These are phyloP conservation scores for Phylloporus sp. DNA, from an alignment of 768 basidiomycete genomes.

Conservation along the genomic window DNA sequence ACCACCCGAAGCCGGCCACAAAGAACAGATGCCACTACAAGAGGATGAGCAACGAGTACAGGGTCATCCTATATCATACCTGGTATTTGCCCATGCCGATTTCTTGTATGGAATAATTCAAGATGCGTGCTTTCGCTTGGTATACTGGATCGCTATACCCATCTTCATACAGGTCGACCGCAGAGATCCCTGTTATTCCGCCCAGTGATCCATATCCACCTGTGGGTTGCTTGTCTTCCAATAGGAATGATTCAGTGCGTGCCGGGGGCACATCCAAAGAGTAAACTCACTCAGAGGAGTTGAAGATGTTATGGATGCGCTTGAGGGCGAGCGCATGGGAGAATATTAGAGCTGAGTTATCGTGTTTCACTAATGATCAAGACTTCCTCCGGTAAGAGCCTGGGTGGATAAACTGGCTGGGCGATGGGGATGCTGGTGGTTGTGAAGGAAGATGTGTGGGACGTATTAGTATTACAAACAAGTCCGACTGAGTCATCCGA, in stretches of 20 bases:
- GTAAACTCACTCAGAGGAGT: neutral
- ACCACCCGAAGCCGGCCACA: conserved; percentile 42
- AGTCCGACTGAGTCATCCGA: no score
- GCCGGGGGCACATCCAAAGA: neutral
- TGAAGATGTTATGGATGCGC: neutral
- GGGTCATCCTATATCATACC: conserved; percentile 26
- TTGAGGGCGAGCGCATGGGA: neutral
- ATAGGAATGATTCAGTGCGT: neutral
- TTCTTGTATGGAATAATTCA: conserved; percentile 47
- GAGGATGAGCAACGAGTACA: no score
- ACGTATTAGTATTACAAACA: no score
- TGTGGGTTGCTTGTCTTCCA: neutral
- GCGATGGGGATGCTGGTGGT: no score
- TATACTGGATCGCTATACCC: conserved; percentile 44
- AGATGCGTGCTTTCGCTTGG: conserved; percentile 43
- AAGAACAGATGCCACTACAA: conserved; percentile 40
- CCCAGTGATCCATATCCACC: neutral
- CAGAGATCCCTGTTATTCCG: neutral
- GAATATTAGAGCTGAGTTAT: neutral
- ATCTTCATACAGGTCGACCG: conserved; percentile 31
- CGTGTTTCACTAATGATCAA: no score
- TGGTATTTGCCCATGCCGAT: conserved; percentile 61
- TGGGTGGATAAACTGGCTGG: no score
- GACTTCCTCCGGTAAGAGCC: no score
- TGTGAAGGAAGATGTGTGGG: no score